Evolutionary conservation across 306 rosid species (phyloP).

Genomic region (Cucurbita maxima): DNA sequence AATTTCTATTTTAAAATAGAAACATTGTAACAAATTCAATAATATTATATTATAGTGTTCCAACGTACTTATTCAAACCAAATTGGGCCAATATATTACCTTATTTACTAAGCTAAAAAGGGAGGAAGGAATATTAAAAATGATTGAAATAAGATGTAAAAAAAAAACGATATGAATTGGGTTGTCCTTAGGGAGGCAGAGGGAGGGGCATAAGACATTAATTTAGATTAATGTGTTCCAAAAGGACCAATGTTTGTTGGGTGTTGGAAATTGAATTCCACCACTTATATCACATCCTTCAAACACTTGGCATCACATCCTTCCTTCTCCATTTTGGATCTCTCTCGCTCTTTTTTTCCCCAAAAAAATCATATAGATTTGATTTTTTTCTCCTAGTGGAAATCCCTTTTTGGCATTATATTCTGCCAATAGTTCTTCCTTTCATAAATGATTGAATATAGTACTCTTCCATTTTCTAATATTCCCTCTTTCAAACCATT

Average conservation of each 20-base stretch:
- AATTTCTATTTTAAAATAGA: no score
- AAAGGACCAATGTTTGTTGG: not conserved
- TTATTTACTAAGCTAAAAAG: no score
- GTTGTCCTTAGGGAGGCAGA: not conserved
- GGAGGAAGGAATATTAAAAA: no score
- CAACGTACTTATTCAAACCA: no score
- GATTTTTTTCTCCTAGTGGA: not conserved
- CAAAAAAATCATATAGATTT: not conserved
- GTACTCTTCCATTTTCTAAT: not conserved
- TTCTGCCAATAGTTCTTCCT: not conserved
- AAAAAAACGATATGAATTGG: not conserved
- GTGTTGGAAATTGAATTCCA: not conserved
- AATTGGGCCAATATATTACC: no score
- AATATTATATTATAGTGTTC: no score
- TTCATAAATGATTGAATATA: not conserved
- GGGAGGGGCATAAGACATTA: not conserved
- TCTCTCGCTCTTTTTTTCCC: not conserved
- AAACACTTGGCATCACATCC: not conserved
- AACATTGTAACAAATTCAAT: no score
- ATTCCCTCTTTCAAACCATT: not conserved
- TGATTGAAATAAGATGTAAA: not conserved
- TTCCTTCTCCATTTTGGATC: not conserved
- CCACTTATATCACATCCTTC: not conserved
- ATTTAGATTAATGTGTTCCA: not conserved
- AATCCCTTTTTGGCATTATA: not conserved